Base-by-base conservation (phyloP, 2,329 filamentous ascomycete species). In the Xylariaceae sp. region DNA sequence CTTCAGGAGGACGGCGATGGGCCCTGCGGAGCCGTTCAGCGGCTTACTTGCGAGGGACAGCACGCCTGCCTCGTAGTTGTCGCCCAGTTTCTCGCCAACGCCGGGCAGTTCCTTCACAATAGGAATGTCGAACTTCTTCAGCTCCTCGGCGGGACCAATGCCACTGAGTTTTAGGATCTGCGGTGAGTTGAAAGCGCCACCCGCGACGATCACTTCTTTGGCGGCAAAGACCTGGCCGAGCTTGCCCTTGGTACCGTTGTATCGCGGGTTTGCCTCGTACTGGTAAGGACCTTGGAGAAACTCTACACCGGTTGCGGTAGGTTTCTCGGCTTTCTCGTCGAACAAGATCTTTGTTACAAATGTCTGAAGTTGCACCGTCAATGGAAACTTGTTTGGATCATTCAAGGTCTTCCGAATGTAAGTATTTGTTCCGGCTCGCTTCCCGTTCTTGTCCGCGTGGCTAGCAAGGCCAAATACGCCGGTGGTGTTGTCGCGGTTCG, bases 131-230 rank as follows among this genome's bases (percentile, higher is more conserved):
- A 69, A 65, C 30, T 59, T 57, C 34, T 65, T 42, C 3, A 79
- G 64, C 45, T 76, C 71, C 0, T 61, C 56, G n/a, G 52, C 54
- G 1, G 73, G 70, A 1, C 75, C 75, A 30, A 79, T 61, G 38
- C 76, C 76, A 39, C 64, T 71, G 3, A 77, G 65, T 54, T 74
- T 74, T 19, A 80, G 66, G 3, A 79, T 54, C 45, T 78, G 73
- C 8, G 73, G 73, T 1, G 73, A 71, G 61, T 77, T 74, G 62
- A 71, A 78, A 1, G 67, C 63, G 24, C 74, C 74, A n/a, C 46
- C 48, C 19, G 48, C 26, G 28, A 63, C 59, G 3, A 40, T 69
- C 15, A 62, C 63, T 52, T 63, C 57, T 24, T 43, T 44, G 12
- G 41, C 41, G n/a, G 47, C 47, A 2, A 19, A 29, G 9, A 43